Evolutionary conservation across 805 yeast species (phyloP), one percentile per base, ranked within the genome.

Genomic region (Tanozyma kutaoensis): DNA sequence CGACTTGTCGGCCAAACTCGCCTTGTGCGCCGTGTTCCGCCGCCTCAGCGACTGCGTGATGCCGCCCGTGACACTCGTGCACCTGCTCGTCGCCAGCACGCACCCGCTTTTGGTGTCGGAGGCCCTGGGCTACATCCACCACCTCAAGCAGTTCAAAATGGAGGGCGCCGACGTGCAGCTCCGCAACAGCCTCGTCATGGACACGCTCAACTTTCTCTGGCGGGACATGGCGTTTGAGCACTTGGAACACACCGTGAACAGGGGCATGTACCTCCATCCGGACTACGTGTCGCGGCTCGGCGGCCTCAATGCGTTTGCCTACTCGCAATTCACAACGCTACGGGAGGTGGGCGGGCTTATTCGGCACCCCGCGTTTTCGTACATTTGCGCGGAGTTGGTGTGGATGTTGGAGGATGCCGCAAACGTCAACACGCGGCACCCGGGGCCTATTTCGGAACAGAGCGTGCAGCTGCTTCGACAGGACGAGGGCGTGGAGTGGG

Each of bases 141-240:
- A 45, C 31, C 42, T 65, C 32, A 66, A 66, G 33, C 42, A 30
- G 10, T 20, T 36, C 12, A 54, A 50, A 28, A 42, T 46, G 22
- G 47, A 52, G 28, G 27, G 36, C n/a, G 38, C 36, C 3, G 18
- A 23, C 1, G 37, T 38, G 4, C 35, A 37, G 8, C 26, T 63
- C 4, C 70, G 64, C 25, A 70, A 70, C 30, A 47, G 69, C 0
- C 66, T 61, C 31, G 62, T 72, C 8, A 62, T 69, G 59, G 79
- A 73, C 38, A 40, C 64, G 6, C 56, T 74, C 33, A 72, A 73
- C 31, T 49, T 64, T 10, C 25, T 66, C 0, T 73, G 79, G 79
- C 46, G 76, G 32, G 67, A 70, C 34, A 58, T 54, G 37, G 67
- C 72, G 1, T 62, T 70, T 34, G 55, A 55, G 15, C 41, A 42